Conservation (phyloP, 805 yeast species). For the Zygosaccharomyces pseudorouxii region DNA sequence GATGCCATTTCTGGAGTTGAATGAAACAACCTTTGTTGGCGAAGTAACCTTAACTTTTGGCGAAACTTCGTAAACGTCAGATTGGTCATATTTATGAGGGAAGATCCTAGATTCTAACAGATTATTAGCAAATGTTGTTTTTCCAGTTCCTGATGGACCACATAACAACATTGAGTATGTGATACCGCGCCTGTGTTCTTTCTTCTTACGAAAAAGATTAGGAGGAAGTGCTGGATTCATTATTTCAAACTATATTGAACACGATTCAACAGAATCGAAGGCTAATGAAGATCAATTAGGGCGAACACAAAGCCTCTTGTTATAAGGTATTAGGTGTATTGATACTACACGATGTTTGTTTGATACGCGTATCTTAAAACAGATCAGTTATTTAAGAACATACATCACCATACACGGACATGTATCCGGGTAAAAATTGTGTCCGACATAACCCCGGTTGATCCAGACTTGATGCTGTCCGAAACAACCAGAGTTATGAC, state of each 20-base stretch:
- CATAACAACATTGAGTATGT: conserved; percentile 69
- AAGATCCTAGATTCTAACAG: conserved; percentile 57
- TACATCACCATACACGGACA: too few relatives aligned
- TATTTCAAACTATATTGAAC: neutral
- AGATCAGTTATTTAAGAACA: too few relatives aligned
- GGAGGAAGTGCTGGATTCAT: conserved; percentile 21
- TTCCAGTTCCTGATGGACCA: conserved; percentile 74
- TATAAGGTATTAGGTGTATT: too few relatives aligned
- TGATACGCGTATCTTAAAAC: too few relatives aligned
- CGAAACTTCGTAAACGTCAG: conserved; percentile 22
- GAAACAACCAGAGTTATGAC: too few relatives aligned
- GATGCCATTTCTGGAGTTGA: conserved; percentile 58
- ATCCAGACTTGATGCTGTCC: too few relatives aligned
- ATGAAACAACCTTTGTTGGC: conserved; percentile 44
- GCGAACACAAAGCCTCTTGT: too few relatives aligned
- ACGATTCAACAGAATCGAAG: too few relatives aligned
- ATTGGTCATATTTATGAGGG: conserved; percentile 51
- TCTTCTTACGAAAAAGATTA: conserved; percentile 44
- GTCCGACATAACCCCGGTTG: too few relatives aligned
- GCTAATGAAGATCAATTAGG: too few relatives aligned
- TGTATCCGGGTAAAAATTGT: too few relatives aligned
- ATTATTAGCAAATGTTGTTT: conserved; percentile 69
- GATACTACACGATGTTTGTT: too few relatives aligned
- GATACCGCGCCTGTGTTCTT: conserved; percentile 68
- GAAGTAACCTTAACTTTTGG: conserved; percentile 25